Conservation (phyloP, 345 rosid genomes). For the Populus davidiana region DNA sequence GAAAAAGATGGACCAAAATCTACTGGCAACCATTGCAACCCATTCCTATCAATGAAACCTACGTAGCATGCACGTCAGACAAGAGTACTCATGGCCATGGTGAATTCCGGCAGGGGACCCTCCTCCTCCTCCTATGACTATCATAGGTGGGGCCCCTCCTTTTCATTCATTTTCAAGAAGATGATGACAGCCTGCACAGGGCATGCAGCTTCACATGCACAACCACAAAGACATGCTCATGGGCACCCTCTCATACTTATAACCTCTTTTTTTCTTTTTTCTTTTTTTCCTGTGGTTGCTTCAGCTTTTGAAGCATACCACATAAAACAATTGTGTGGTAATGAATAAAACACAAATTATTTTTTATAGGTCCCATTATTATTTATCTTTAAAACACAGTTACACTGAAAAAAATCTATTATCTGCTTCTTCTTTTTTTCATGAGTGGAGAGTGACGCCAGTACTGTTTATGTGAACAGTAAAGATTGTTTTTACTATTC, state of each 20-base stretch:
- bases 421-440: too few species aligned
- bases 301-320: too few species aligned
- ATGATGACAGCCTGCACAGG: conserved; percentile 24
- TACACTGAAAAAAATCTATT: too few species aligned
- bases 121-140: neutral
- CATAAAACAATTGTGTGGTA: too few species aligned
- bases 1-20: conserved; percentile 4
- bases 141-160: neutral
- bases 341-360: too few species aligned
- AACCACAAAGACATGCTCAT: neutral
- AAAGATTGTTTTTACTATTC: too few species aligned
- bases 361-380: too few species aligned
- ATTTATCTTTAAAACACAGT: too few species aligned
- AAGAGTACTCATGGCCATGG: conserved; percentile 21
- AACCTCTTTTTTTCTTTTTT: too few species aligned
- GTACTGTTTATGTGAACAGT: too few species aligned
- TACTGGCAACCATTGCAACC: neutral
- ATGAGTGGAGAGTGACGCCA: too few species aligned
- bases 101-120: conserved; percentile 17
- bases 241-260: neutral
- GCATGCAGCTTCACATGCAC: conserved; percentile 10
- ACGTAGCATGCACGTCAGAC: conserved; percentile 37
- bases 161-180: conserved; percentile 15
- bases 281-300: too few species aligned
- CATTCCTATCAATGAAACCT: conserved; percentile 36